Evolutionary conservation across 495 filamentous ascomycete species (phyloP).

Genomic region (Darksidea phi): DNA sequence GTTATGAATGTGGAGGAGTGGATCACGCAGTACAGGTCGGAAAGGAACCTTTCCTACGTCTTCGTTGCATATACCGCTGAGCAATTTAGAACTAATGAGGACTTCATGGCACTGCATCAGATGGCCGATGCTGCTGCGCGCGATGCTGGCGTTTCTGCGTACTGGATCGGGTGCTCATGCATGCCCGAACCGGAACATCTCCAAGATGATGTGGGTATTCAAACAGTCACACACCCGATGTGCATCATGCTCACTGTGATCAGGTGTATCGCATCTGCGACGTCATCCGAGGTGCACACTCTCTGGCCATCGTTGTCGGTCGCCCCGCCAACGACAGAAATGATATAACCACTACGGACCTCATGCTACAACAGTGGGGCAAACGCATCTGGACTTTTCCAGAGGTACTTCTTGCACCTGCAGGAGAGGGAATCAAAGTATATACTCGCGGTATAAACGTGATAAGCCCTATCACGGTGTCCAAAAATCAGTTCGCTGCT

Average conservation of each 20-base stretch:
- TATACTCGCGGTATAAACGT: constrained; percentile 22
- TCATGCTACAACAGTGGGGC: constrained; percentile 46
- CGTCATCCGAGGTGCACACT: constrained; percentile 42
- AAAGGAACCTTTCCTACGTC: constrained; percentile 29
- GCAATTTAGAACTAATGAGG: constrained; percentile 32
- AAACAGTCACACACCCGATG: background rate
- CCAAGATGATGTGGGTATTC: constrained; percentile 18
- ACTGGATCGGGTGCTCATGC: constrained; percentile 38
- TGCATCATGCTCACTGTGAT: background rate
- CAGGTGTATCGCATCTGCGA: constrained; percentile 47
- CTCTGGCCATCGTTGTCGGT: constrained; percentile 39
- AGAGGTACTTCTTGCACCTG: constrained; percentile 46
- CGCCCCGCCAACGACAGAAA: constrained; percentile 4
- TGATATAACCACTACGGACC: too few species aligned
- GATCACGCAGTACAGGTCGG: constrained; percentile 26
- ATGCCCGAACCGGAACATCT: too few species aligned
- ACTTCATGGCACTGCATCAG: constrained; percentile 13
- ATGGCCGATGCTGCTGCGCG: constrained; percentile 38
- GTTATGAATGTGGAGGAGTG: constrained; percentile 16
- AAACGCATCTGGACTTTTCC: constrained; percentile 50
- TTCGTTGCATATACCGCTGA: constrained; percentile 37
- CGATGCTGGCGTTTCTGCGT: constrained; percentile 38
- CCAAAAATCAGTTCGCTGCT: constrained; percentile 22
- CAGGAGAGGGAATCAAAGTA: constrained; percentile 29
- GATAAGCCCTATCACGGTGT: background rate